Evolutionary conservation across 139 green algal genomes (phyloP).

Genomic region (Micractinium sp.): DNA sequence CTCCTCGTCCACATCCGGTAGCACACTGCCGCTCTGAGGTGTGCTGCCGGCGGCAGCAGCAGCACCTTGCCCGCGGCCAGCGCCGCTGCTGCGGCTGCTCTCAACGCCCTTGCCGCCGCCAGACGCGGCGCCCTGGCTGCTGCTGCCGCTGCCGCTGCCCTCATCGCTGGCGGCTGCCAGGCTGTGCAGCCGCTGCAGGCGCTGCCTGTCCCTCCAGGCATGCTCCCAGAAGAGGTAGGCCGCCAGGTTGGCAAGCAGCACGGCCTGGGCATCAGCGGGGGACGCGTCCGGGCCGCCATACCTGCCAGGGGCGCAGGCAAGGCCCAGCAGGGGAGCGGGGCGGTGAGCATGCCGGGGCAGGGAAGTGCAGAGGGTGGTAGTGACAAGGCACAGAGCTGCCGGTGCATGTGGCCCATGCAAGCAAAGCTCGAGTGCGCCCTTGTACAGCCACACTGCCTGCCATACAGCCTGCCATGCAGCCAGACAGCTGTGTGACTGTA

Average conservation of each 20-base stretch:
- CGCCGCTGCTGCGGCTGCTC: too few relatives aligned
- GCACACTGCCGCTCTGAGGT: not conserved
- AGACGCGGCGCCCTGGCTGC: not conserved
- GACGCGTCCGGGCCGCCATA: not conserved
- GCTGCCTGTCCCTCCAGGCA: constrained; percentile 17
- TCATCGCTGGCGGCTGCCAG: not conserved
- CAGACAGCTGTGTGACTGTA: too few relatives aligned
- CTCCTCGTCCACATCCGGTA: not conserved
- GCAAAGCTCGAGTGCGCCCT: not conserved
- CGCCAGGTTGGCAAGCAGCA: constrained; percentile 44
- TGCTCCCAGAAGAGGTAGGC: constrained; percentile 46
- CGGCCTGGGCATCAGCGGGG: not conserved
- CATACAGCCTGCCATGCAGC: too few relatives aligned
- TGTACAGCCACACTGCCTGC: not conserved
- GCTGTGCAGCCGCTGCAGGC: not conserved
- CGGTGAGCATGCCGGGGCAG: too few relatives aligned
- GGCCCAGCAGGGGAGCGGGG: too few relatives aligned
- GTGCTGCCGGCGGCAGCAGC: too few relatives aligned
- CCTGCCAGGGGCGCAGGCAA: not conserved
- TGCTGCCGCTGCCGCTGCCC: not conserved
- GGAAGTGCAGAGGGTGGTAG: too few relatives aligned
- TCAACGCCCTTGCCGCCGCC: not conserved
- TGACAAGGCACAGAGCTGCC: too few relatives aligned
- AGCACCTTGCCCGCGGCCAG: too few relatives aligned
- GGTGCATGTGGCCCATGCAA: not conserved